Percentiles rank a stretch among this genome's conserved stretches.
Evolutionary conservation across 345 rosid species (phyloP).

Genomic region (Corchorus olitorius): DNA sequence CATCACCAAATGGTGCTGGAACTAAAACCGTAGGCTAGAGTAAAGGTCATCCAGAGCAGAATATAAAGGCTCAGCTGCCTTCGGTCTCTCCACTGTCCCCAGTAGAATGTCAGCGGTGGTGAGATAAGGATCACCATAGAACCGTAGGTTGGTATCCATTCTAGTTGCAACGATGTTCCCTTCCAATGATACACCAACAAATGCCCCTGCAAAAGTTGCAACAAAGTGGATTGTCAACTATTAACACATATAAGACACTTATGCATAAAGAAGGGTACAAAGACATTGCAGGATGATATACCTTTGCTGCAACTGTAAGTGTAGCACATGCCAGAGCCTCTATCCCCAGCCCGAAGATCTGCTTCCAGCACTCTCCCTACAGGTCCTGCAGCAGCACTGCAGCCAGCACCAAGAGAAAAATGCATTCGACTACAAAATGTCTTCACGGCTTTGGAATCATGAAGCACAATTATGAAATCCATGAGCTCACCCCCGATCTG

Average conservation of each 20-base stretch:
- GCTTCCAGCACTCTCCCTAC: constrained; percentile 96
- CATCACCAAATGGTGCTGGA: not conserved
- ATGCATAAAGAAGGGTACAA: not conserved
- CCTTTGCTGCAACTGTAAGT: constrained; percentile 94
- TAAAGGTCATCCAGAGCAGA: constrained; percentile 66
- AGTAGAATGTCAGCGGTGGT: constrained; percentile 78
- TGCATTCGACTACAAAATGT: constrained; percentile 97
- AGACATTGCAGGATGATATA: constrained; percentile 22
- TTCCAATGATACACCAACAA: constrained; percentile 92
- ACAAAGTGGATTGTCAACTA: constrained; percentile 2
- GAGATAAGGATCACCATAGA: constrained; percentile 94
- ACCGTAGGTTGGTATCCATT: constrained; percentile 77
- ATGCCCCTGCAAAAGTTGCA: constrained; percentile 65
- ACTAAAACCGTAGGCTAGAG: constrained; percentile 39
- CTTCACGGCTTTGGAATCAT: constrained; percentile 88
- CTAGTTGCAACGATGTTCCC: constrained; percentile 85
- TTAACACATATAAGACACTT: constrained; percentile 6
- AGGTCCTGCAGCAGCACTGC: constrained; percentile 98
- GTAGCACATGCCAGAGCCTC: constrained; percentile 80
- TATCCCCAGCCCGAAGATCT: constrained; percentile 85
- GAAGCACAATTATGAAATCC: constrained; percentile 93
- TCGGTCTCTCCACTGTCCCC: constrained; percentile 80
- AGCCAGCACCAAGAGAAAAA: constrained; percentile 95
- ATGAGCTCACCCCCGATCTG: constrained; percentile 95
- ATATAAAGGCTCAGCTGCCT: constrained; percentile 89